Base-by-base conservation (phyloP, 768 basidiomycete genomes). In the Multifurca ochricompacta region DNA sequence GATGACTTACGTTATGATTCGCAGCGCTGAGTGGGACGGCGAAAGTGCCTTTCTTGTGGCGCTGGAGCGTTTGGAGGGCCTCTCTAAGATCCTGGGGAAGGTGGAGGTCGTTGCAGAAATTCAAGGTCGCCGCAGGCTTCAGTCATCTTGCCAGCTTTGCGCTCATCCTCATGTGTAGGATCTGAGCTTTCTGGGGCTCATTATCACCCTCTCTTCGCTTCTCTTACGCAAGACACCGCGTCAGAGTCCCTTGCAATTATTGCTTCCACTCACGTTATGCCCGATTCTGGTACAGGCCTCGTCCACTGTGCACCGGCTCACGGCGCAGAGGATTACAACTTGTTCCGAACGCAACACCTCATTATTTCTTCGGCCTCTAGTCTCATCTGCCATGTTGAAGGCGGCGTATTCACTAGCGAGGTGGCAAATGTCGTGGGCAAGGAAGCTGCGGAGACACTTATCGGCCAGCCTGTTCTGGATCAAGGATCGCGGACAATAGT, bases 241-340 rank as follows among this genome's bases (percentile, higher is more conserved):
- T 40, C 34, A 16, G 25, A 52, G 6, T 35, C 58, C 47, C 57
- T 73, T 30, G 61, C 66, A 14, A 67, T 96, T 42, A 77, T 95
- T 35, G 65, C 79, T 1, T 83, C 90, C 1, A 68, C 74, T 0
- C 87, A 95, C 64, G 95, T 98, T 14, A 91, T 85, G 1, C 69
- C 86, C 0, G 79, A 83, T 16, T 87, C 92, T n/a, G 95, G 95
- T 6, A 96, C 94, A 2, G 94, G 95, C 31, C 77, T 97, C 11
- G 95, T 99, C 1, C 95, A 98, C 64, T 90, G 87, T 60, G 94
- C 95, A 0, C 94, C 95, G 11, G 93, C 91, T 1, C 95, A 98
- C 63, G 95, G 94, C 16, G 77, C 79, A 9, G 95, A 99, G 62
- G 95, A 99, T 67, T 99, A 95, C 65, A 76, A 78, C 28, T 76